Percentiles rank a stretch among this genome's conserved stretches.
Evolutionary conservation across 1,284 basidiomycete species (phyloP).

Genomic region (Cutaneotrichosporon arboriforme): DNA sequence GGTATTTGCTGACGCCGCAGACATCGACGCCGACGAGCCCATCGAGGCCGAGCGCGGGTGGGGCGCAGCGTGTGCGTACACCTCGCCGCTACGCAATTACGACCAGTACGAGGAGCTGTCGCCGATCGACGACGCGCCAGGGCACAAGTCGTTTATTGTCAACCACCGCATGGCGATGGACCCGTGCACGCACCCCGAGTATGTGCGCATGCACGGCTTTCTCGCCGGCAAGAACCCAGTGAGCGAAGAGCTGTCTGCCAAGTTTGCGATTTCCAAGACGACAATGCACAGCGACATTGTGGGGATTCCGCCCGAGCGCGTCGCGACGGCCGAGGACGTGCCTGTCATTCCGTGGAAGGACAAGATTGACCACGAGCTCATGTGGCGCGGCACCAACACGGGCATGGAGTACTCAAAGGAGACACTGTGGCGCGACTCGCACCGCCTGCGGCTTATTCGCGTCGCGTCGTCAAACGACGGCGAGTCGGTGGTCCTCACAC

Average conservation of each 20-base stretch:
- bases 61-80: slow-evolving; percentile 24
- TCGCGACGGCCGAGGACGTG: slow-evolving; percentile 10
- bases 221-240: slow-evolving; percentile 29
- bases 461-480: slow-evolving; percentile 13
- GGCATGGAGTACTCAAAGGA: slow-evolving; percentile 26
- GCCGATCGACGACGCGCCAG: background rate
- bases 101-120: background rate
- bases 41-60: slow-evolving; percentile 30
- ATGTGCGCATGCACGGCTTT: slow-evolving; percentile 34
- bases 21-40: slow-evolving; percentile 26
- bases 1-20: slow-evolving; percentile 10
- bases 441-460: slow-evolving; percentile 34
- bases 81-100: background rate
- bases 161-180: slow-evolving; percentile 33
- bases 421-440: slow-evolving; percentile 35
- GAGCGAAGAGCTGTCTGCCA: slow-evolving; percentile 27
- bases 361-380: slow-evolving; percentile 25
- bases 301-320: slow-evolving; percentile 46
- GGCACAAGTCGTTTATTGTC: slow-evolving; percentile 36
- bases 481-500: slow-evolving; percentile 4
- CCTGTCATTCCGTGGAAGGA: slow-evolving; percentile 31
- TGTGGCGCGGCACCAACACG: slow-evolving; percentile 47
- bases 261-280: slow-evolving; percentile 44
- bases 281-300: slow-evolving; percentile 40
- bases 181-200: slow-evolving; percentile 36